Evolutionary conservation across 768 basidiomycete species (phyloP).

Genomic region (Termitomyces sp.): DNA sequence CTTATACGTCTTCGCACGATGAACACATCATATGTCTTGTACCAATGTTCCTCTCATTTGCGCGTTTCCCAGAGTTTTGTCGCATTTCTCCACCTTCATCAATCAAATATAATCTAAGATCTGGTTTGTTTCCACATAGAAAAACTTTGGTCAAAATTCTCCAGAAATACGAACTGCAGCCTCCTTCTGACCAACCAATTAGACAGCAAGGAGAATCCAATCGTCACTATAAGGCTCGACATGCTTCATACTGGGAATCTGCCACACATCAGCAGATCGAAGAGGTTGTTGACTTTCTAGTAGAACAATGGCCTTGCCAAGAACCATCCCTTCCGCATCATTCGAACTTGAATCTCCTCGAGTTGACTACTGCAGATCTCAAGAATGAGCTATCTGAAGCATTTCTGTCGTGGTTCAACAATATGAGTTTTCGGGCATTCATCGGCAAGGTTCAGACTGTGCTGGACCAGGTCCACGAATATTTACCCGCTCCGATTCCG

Average conservation of each 20-base stretch:
- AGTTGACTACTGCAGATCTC: conserved; percentile 1
- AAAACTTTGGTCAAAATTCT: conserved; percentile 1
- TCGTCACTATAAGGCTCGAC: conserved; percentile 1
- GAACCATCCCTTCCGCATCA: not conserved
- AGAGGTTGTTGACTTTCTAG: conserved; percentile 7
- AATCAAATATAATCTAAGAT: conserved; percentile 12
- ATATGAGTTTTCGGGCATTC: conserved; percentile 10
- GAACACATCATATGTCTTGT: conserved; percentile 11
- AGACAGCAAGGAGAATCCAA: not conserved
- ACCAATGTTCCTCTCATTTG: conserved; percentile 26
- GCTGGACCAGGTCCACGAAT: not conserved
- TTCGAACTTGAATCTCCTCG: not conserved
- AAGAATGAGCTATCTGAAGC: not conserved
- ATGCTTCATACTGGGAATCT: not conserved
- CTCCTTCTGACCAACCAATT: not conserved
- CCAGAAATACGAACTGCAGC: not conserved
- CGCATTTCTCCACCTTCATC: conserved; percentile 13
- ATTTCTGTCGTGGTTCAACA: conserved; percentile 12
- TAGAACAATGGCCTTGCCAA: conserved; percentile 17
- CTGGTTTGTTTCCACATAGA: conserved; percentile 16
- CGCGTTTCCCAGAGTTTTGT: conserved; percentile 13
- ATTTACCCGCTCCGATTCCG: not conserved
- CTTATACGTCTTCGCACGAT: conserved; percentile 17
- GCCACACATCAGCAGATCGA: not conserved
- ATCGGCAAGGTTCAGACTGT: conserved; percentile 10